Evolutionary conservation across 108 stramenopile genomes (phyloP).

Genomic region (Fragilariopsis cylindrus): DNA sequence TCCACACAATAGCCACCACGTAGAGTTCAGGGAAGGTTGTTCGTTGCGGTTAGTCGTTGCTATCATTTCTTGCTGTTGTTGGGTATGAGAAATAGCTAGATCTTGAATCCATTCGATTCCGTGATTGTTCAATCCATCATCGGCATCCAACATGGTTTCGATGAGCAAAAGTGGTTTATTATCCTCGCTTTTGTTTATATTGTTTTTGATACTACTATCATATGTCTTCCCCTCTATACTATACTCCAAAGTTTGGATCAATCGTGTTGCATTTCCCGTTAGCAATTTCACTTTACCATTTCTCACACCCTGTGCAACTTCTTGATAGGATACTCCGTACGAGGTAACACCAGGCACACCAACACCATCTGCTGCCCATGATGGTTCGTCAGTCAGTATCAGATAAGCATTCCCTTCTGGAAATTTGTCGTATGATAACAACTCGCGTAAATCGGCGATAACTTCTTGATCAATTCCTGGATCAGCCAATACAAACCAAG

Average conservation of each 20-base stretch:
- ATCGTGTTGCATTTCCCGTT: not conserved
- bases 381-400: constrained; percentile 7
- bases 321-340: constrained; percentile 10
- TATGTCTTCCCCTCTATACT: not conserved
- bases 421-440: not conserved
- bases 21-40: constrained; percentile 4
- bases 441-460: not conserved
- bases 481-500: constrained; percentile 20
- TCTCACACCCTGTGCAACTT: constrained; percentile 7
- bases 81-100: constrained; percentile 1
- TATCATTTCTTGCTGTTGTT: constrained; percentile 1
- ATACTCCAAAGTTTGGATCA: not conserved
- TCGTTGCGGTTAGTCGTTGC: not conserved
- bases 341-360: constrained; percentile 16
- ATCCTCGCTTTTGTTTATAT: not conserved
- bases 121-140: constrained; percentile 19
- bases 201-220: not conserved
- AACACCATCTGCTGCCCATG: constrained; percentile 15
- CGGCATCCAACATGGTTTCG: constrained; percentile 21
- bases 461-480: constrained; percentile 1
- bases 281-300: constrained; percentile 2
- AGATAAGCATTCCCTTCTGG: constrained; percentile 12
- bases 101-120: constrained; percentile 16
- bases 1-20: constrained; percentile 18
- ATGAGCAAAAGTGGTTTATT: constrained; percentile 6